These are phyloP conservation scores for Maudiozyma pseudohumilis DNA, from an alignment of 805 yeast species.

Conservation along the genomic window DNA sequence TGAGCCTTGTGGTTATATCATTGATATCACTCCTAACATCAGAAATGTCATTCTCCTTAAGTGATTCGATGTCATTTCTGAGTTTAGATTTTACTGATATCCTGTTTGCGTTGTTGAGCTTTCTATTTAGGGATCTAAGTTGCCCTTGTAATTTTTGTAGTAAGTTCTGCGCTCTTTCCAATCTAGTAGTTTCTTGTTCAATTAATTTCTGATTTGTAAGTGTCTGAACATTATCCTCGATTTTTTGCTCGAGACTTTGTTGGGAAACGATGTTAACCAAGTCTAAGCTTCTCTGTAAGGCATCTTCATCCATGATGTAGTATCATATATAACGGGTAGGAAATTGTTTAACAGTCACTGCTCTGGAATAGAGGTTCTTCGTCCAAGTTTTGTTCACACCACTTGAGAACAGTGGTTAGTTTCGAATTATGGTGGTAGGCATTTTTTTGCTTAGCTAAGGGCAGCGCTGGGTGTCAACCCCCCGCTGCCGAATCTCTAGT, in stretches of 20 bases:
- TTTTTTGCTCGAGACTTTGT: slow-evolving; percentile 60
- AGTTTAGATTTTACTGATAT: slow-evolving; percentile 54
- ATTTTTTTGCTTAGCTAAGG: no score
- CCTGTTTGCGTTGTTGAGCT: slow-evolving; percentile 45
- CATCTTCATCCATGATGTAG: slow-evolving; percentile 4
- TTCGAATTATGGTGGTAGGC: no score
- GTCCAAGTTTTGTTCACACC: no score
- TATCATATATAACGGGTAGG: no score
- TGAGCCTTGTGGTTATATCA: slow-evolving; percentile 47
- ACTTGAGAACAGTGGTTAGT: no score
- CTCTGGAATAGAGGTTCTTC: no score
- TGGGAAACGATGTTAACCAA: slow-evolving; percentile 62
- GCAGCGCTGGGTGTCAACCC: no score
- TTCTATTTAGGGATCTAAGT: slow-evolving; percentile 38
- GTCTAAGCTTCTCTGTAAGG: slow-evolving; percentile 33
- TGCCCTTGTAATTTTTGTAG: slow-evolving; percentile 36
- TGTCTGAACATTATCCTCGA: slow-evolving; percentile 59
- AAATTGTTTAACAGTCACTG: no score
- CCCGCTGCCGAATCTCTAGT: no score
- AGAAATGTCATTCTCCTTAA: slow-evolving; percentile 41
- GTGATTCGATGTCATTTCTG: slow-evolving; percentile 42
- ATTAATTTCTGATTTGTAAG: slow-evolving; percentile 51
- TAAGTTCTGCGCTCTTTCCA: slow-evolving; percentile 53
- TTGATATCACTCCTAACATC: slow-evolving; percentile 50
- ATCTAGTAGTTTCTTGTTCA: slow-evolving; percentile 65